phyloP scores from a whole-genome alignment of 2,329 filamentous ascomycete genomes.

The Ceratocystiopsis sp. region DNA sequence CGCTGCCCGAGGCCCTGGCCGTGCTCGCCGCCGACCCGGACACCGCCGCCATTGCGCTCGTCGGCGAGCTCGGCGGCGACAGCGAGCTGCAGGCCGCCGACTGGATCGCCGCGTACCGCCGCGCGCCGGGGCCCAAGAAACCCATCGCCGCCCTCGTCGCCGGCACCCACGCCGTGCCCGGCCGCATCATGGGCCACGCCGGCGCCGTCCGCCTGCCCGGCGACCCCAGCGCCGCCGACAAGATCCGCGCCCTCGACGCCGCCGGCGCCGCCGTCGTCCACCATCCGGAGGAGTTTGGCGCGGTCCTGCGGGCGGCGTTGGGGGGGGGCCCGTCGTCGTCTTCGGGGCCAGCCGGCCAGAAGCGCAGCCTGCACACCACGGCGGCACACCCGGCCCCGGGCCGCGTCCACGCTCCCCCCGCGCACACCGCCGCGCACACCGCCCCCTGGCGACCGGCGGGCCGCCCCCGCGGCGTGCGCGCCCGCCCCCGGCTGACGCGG shows the following conservation, averaged over 20 bases:
- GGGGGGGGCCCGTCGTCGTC: slow-evolving; percentile 9
- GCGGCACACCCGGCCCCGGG: slow-evolving; percentile 5
- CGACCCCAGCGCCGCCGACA: slow-evolving; percentile 46
- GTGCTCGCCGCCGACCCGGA: slow-evolving; percentile 49
- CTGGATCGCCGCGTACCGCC: slow-evolving; percentile 51
- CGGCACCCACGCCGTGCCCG: slow-evolving; percentile 44
- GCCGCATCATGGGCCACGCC: slow-evolving; percentile 62
- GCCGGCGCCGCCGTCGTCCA: slow-evolving; percentile 55
- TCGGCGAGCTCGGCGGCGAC: slow-evolving; percentile 56
- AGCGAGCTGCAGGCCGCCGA: slow-evolving; percentile 56
- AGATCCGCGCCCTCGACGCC: slow-evolving; percentile 46
- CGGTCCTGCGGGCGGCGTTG: slow-evolving; percentile 46
- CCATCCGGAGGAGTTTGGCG: slow-evolving; percentile 60
- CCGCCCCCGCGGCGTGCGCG: slow-evolving; percentile 20
- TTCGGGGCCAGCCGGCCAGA: slow-evolving; percentile 16
- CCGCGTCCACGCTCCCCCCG: too few species aligned
- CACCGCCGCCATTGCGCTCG: slow-evolving; percentile 53
- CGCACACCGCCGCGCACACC: too few species aligned
- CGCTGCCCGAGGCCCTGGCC: slow-evolving; percentile 52
- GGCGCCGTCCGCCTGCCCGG: slow-evolving; percentile 54
- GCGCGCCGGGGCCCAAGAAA: slow-evolving; percentile 26
- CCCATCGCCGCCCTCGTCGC: slow-evolving; percentile 59
- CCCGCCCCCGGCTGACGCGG: slow-evolving; percentile 14
- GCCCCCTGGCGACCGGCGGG: too few species aligned
- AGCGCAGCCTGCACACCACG: slow-evolving; percentile 33